Base-by-base conservation (phyloP, 1,284 basidiomycete species). In the Meira nashicola region DNA sequence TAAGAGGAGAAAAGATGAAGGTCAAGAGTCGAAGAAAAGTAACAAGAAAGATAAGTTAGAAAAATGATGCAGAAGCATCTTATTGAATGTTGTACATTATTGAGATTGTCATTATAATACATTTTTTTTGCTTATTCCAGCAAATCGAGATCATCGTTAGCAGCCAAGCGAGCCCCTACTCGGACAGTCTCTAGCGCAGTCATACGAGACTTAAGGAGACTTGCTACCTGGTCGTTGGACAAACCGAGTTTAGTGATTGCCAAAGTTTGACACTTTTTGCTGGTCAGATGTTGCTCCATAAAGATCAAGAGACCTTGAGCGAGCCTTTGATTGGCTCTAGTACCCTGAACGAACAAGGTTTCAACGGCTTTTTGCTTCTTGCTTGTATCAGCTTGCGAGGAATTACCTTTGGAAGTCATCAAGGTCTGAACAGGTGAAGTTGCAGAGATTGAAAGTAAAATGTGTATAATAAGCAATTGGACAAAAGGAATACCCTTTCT, bases 281-380 rank as follows among this genome's bases (percentile, higher is more conserved):
- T 33, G 4, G 17, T 41, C 4, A 53, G 17, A 15, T 53, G 23
- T n/a, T 28, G 57, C 39, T 63, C 62, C 39, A 74, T 23, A 40
- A 77, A 77, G 39, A 68, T 57, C n/a, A 70, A 47, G 48, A 77
- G 46, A 1, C 74, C 74, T 15, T 64, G 53, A 1, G 58, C 51
- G 15, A 77, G 52, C n/a, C 65, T 60, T n/a, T 57, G 28, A 41
- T 69, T 72, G 10, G 66, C 68, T 5, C 62, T 62, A 3, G 68
- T 68, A 23, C 64, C 63, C 9, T 63, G 61, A 1, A 75, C 52
- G 8, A 70, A 28, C 2, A 63, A 14, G 1, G 37, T 41, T 54
- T 70, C 66, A 14, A 70, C 50, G n/a, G 21, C 17, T 53, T 33
- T 37, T 23, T 38, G 23, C 3, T 33, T 41, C 28, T 37, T 53